Evolutionary conservation across 352 stramenopile species (phyloP).

Genomic region (Phytophthora sansomeana): DNA sequence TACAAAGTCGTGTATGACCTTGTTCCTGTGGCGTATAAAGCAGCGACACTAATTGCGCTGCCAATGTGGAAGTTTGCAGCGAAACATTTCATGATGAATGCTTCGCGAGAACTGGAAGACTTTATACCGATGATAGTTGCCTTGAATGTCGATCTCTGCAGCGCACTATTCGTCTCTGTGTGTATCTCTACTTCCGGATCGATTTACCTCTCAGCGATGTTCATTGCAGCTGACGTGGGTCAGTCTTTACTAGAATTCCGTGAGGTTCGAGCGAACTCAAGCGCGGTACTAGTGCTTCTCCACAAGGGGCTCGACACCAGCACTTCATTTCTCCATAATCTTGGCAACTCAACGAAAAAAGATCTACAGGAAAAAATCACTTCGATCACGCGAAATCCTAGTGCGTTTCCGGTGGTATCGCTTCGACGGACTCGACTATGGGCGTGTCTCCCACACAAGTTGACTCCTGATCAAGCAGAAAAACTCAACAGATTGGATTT

Average conservation of each 20-base stretch:
- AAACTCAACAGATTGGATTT: no score
- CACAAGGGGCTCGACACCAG: no score
- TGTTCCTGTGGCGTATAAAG: conserved; percentile 4
- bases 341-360: not conserved
- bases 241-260: conserved; percentile 15
- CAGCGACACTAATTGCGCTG: not conserved
- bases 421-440: no score
- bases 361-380: no score
- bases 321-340: not conserved
- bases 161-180: conserved; percentile 22
- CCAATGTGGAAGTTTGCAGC: conserved; percentile 17
- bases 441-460: no score
- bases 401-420: no score
- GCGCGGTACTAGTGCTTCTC: not conserved
- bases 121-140: conserved; percentile 17
- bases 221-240: conserved; percentile 8
- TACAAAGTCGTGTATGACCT: conserved; percentile 18
- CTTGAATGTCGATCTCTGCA: conserved; percentile 19
- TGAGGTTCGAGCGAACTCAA: conserved; percentile 11
- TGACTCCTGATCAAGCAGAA: no score
- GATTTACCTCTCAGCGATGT: not conserved
- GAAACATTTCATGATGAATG: conserved; percentile 5
- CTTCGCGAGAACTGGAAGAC: conserved; percentile 10
- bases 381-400: no score
- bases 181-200: conserved; percentile 22